Conservation (phyloP, 129 eudicot species). For the Artemisia annua region DNA sequence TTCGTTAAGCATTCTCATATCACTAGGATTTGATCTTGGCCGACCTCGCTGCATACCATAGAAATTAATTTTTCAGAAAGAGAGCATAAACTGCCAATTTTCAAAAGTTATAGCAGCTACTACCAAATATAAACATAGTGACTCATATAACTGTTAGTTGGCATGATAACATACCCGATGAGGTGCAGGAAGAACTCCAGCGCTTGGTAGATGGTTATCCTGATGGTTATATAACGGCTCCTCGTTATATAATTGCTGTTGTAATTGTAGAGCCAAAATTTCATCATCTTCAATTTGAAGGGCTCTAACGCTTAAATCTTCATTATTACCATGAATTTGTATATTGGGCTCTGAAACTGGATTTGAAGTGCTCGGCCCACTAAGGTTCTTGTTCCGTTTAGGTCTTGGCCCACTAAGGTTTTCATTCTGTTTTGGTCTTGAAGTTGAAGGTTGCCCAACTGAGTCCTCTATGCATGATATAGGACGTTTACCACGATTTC, state of each 20-base stretch:
- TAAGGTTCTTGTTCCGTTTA: conserved; percentile 15
- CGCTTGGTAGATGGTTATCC: no score
- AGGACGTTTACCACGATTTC: conserved; percentile 45
- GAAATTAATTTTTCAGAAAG: no score
- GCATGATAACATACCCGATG: no score
- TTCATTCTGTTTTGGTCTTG: conserved; percentile 31
- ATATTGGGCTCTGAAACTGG: conserved; percentile 34
- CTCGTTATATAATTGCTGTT: conserved; percentile 73
- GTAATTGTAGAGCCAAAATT: conserved; percentile 73
- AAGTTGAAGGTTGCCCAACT: conserved; percentile 35
- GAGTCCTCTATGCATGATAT: conserved; percentile 36
- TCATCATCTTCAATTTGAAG: conserved; percentile 77
- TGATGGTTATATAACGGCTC: background rate
- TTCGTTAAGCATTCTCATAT: conserved; percentile 41
- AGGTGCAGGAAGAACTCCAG: no score
- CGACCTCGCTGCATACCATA: no score
- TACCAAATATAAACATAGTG: no score
- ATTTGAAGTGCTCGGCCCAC: conserved; percentile 9
- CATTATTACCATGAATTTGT: conserved; percentile 16
- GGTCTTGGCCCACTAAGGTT: no score
- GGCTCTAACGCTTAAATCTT: conserved; percentile 46
- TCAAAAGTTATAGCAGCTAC: no score
- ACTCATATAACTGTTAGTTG: no score
- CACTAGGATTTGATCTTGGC: background rate
- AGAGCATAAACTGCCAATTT: no score